Conservation (phyloP, 768 basidiomycete species). For the Boletus coccyginus region DNA sequence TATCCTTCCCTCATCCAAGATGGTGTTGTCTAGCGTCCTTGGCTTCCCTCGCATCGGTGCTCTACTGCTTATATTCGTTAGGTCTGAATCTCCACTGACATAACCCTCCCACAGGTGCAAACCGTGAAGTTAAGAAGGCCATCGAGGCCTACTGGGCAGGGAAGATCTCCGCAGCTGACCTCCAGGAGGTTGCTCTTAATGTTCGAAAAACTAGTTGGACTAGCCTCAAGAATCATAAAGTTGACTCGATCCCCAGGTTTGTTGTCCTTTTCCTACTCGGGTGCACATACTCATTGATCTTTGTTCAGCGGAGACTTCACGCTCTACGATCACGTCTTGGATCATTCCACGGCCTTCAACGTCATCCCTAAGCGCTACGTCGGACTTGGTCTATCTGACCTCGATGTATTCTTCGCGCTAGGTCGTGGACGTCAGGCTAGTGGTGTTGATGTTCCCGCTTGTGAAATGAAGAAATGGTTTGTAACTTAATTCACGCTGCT, state of each 20-base stretch:
- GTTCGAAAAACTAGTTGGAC: slow-evolving; percentile 90
- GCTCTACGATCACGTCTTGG: slow-evolving; percentile 97
- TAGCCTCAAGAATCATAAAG: slow-evolving; percentile 77
- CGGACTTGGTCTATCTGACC: slow-evolving; percentile 77
- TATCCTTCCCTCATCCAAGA: slow-evolving; percentile 29
- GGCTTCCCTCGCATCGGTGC: slow-evolving; percentile 86
- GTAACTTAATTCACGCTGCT: slow-evolving; percentile 24
- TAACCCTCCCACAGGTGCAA: slow-evolving; percentile 55
- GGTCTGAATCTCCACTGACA: slow-evolving; percentile 1
- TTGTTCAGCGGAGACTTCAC: slow-evolving; percentile 89
- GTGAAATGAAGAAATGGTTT: slow-evolving; percentile 99
- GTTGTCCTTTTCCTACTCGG: slow-evolving; percentile 19
- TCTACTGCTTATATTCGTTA: neutral
- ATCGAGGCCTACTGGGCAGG: slow-evolving; percentile 98
- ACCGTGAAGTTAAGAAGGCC: slow-evolving; percentile 96
- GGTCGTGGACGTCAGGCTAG: slow-evolving; percentile 96
- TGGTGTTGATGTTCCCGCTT: slow-evolving; percentile 94
- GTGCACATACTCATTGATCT: slow-evolving; percentile 11
- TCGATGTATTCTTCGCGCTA: slow-evolving; percentile 99
- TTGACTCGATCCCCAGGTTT: slow-evolving; percentile 90
- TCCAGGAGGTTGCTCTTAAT: slow-evolving; percentile 83
- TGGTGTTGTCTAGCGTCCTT: slow-evolving; percentile 84
- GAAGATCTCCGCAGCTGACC: slow-evolving; percentile 83
- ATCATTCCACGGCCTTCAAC: slow-evolving; percentile 95
- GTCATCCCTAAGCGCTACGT: slow-evolving; percentile 94